A percentile compares a stretch with the other conserved stretches of the same genome.
These are phyloP conservation scores for Oxytropis ochrocephala DNA, from an alignment of 306 rosid genomes.

Conservation along the genomic window DNA sequence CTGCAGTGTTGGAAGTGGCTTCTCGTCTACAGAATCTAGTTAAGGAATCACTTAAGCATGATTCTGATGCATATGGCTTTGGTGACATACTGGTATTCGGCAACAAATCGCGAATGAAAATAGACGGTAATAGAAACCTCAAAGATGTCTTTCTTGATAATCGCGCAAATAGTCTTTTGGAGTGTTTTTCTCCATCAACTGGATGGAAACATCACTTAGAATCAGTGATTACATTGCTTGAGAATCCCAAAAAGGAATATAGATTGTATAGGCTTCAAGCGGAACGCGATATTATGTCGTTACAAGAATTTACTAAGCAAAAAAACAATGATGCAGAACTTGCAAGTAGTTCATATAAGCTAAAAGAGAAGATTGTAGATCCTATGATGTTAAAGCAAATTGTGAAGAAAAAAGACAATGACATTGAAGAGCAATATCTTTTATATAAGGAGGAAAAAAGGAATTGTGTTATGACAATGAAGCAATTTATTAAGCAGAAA, in stretches of 20 bases:
- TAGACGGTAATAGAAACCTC: constrained; percentile 6
- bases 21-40: constrained; percentile 16
- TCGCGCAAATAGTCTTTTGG: constrained; percentile 8
- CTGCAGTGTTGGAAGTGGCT: constrained; percentile 44
- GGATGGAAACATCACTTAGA: constrained; percentile 30
- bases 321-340: background rate
- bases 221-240: constrained; percentile 32
- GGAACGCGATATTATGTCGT: background rate
- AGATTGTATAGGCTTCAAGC: background rate
- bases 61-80: constrained; percentile 20
- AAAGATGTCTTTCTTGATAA: constrained; percentile 26
- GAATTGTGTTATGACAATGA: constrained; percentile 11
- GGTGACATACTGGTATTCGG: constrained; percentile 43
- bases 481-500: constrained; percentile 25
- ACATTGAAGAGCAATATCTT: background rate
- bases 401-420: background rate
- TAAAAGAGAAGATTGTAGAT: background rate
- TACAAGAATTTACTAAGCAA: background rate
- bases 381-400: constrained; percentile 25
- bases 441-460: background rate
- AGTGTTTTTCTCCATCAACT: constrained; percentile 18
- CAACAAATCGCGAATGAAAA: constrained; percentile 34
- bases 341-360: constrained; percentile 7
- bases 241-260: constrained; percentile 26
- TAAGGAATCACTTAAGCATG: background rate